Conservation (phyloP, 2,329 filamentous ascomycete genomes). For the Curvularia eragrostidis region DNA sequence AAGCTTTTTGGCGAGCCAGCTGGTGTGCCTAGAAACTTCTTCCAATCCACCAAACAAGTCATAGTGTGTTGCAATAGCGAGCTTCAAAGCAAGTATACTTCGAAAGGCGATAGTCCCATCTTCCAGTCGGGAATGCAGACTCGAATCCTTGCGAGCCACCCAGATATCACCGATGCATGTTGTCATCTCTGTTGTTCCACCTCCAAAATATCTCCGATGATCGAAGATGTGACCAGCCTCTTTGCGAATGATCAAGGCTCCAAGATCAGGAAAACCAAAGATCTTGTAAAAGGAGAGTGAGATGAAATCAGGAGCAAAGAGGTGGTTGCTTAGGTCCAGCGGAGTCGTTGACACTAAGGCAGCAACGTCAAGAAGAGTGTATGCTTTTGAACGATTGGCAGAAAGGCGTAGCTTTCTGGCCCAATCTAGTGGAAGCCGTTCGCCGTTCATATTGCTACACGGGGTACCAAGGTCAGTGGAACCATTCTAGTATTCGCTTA, state of each 20-base stretch:
- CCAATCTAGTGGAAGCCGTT: constrained; percentile 73
- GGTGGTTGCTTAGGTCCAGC: constrained; percentile 63
- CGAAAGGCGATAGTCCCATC: constrained; percentile 72
- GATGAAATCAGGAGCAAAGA: constrained; percentile 77
- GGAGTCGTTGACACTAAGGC: constrained; percentile 68
- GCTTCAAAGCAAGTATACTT: constrained; percentile 67
- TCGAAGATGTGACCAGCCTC: constrained; percentile 63
- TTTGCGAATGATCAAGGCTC: constrained; percentile 81
- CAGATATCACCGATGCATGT: constrained; percentile 60
- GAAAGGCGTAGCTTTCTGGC: constrained; percentile 26
- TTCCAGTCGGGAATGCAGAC: constrained; percentile 67
- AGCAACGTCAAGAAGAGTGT: constrained; percentile 74
- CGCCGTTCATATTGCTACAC: constrained; percentile 77
- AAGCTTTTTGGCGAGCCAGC: constrained; percentile 59
- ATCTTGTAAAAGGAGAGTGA: constrained; percentile 93
- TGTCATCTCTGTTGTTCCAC: constrained; percentile 68
- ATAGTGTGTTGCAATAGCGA: constrained; percentile 64
- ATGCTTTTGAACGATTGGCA: constrained; percentile 57
- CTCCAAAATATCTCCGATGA: constrained; percentile 69
- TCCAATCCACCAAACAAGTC: constrained; percentile 65
- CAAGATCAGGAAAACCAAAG: constrained; percentile 92
- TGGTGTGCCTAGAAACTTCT: constrained; percentile 65
- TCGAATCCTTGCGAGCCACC: constrained; percentile 62
- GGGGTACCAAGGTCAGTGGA: background rate
- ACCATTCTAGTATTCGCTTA: too few relatives aligned